phyloP scores from a whole-genome alignment of 75 land plant species.

The Sequoia sempervirens region DNA sequence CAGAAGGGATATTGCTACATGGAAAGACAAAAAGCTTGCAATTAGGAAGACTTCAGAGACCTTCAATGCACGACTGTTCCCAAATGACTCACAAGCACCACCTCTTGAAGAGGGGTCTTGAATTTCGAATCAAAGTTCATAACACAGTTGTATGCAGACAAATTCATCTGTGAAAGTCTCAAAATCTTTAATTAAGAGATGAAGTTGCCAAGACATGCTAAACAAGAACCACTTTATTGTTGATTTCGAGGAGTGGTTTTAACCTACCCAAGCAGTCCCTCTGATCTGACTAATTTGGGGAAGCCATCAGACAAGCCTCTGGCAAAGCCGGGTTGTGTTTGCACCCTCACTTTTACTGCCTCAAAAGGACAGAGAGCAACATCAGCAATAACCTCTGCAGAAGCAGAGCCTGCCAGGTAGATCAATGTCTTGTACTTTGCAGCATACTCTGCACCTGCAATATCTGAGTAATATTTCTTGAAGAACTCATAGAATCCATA shows the following conservation, averaged over 20 bases:
- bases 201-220: not conserved
- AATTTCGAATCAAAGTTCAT: too few species aligned
- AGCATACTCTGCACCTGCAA: constrained; percentile 35
- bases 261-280: constrained; percentile 25
- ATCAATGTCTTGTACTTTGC: constrained; percentile 41
- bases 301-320: constrained; percentile 34
- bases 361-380: constrained; percentile 41
- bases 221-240: not conserved
- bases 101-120: not conserved
- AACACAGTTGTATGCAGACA: too few species aligned
- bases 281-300: constrained; percentile 21
- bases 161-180: too few species aligned
- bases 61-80: not conserved
- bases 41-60: not conserved
- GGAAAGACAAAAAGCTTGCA: not conserved
- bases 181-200: not conserved
- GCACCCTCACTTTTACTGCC: constrained; percentile 46
- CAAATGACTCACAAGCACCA: not conserved
- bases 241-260: not conserved
- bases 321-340: constrained; percentile 37
- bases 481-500: constrained; percentile 46
- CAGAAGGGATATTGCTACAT: not conserved
- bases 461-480: constrained; percentile 41
- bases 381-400: constrained; percentile 46
- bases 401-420: constrained; percentile 43